A percentile compares a stretch with the other conserved stretches of the same genome.
phyloP scores from a whole-genome alignment of 257 asterid genomes.

The Ballota nigra region DNA sequence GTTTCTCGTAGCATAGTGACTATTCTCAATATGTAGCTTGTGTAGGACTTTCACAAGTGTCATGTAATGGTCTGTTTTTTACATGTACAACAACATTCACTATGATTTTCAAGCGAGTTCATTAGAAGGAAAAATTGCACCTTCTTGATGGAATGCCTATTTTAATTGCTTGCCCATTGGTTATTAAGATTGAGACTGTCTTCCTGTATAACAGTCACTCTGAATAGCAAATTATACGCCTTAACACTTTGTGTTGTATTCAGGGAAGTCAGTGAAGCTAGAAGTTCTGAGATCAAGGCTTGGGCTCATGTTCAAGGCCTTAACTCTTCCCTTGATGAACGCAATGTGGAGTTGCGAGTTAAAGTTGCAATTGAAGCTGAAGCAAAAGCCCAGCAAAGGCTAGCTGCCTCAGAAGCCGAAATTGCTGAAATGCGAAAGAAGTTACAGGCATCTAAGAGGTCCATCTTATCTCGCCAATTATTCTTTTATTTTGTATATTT shows the following conservation, averaged over 20 bases:
- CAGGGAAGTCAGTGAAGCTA: constrained; percentile 86
- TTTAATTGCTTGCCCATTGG: background rate
- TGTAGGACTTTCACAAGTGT: background rate
- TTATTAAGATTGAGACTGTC: constrained; percentile 8
- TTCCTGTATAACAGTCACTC: background rate
- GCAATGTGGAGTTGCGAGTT: constrained; percentile 80
- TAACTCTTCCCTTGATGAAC: constrained; percentile 82
- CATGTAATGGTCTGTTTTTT: background rate
- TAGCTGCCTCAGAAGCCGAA: constrained; percentile 93
- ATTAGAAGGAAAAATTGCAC: constrained; percentile 1
- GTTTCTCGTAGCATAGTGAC: background rate
- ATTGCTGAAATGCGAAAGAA: constrained; percentile 88
- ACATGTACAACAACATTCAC: background rate
- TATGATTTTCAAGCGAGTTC: constrained; percentile 6
- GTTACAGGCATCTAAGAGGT: constrained; percentile 78
- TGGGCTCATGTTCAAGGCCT: constrained; percentile 86
- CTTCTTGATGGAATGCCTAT: background rate
- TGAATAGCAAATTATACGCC: constrained; percentile 7
- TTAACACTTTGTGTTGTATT: constrained; percentile 26
- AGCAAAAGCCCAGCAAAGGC: constrained; percentile 83
- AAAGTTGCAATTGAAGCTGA: constrained; percentile 96
- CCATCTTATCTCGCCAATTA: constrained; percentile 7
- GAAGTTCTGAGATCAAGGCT: constrained; percentile 69
- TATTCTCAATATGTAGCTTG: constrained; percentile 9
- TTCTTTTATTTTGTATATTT: background rate